Base-by-base conservation (phyloP, 306 rosid genomes). In the Ceratonia siliqua region DNA sequence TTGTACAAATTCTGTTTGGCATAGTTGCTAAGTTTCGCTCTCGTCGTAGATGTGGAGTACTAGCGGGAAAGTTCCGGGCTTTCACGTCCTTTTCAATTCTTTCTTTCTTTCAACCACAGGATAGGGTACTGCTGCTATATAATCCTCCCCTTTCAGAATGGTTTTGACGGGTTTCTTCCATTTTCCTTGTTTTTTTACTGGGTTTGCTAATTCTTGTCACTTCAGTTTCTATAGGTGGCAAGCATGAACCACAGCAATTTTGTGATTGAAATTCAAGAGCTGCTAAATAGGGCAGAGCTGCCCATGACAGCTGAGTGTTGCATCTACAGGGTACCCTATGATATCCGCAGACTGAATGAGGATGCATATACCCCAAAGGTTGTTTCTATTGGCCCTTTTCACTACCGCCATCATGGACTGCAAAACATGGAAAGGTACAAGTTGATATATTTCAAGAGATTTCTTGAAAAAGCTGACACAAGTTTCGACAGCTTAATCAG, bases 341-440 rank as follows among this genome's bases (percentile, higher is more conserved):
- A 15, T 27, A 21, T 84, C 15, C 80, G 80, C 55, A 72, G 1
- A 7, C 45, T 76, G 28, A 80, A 67, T 18, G 21, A 61, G 9
- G 41, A 84, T 49, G 79, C 79, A 5, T 80, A 76, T 56, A 72
- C 84, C 12, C 87, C 87, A 20, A 75, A 42, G 18, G 68, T 75
- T 54, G 65, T 83, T 71, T 83, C 87, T 8, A 76, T 80, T 1
- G 87, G 87, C 5, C 84, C 82, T 27, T 62, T 80, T 42, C 77
- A 79, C 74, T 69, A 27, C 4, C 0, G 12, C n/a, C 72, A 54
- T 1, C 50, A 48, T 2, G 57, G 32, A 11, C 66, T 80, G 5
- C 71, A 53, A 17, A 80, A 56, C 62, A 53, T 84, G 72, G 75
- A 80, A 48, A 64, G 42, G 0, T 28, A 72, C 48, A 76, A 84